Percentiles rank a stretch among this genome's conserved stretches.
Conservation (phyloP, 73 alveolate species). For the Durusdinium trenchii region DNA sequence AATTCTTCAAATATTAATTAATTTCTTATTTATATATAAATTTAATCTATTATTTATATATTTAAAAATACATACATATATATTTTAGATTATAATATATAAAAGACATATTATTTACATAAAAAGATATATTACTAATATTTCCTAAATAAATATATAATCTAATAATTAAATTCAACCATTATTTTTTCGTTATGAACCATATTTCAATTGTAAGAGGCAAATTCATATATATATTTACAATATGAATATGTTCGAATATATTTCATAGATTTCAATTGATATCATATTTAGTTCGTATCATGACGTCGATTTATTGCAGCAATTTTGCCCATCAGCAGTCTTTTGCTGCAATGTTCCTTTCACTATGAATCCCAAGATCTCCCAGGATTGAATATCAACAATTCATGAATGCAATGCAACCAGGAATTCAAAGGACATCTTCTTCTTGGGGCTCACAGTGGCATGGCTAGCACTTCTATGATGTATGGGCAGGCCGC, state of each 20-base stretch:
- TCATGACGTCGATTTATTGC: background rate
- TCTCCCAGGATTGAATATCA: no score
- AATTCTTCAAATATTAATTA: background rate
- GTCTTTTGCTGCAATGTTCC: conserved; percentile 50
- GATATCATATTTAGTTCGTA: background rate
- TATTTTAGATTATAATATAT: background rate
- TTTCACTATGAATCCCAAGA: no score
- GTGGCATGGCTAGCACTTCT: no score
- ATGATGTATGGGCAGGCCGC: no score
- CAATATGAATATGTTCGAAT: background rate
- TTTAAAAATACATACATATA: background rate
- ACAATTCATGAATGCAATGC: no score
- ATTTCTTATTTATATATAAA: background rate
- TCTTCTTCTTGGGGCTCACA: no score
- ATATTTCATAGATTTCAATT: no score
- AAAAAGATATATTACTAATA: background rate
- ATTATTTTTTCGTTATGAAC: no score
- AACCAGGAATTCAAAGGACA: no score
- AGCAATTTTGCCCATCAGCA: conserved; percentile 45
- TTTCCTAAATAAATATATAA: no score
- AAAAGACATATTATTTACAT: background rate
- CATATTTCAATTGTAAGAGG: no score
- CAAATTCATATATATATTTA: background rate
- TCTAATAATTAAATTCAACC: no score
- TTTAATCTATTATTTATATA: background rate